These are phyloP conservation scores for Bassia scoparia DNA, from an alignment of 148 eudicot species.

Conservation along the genomic window DNA sequence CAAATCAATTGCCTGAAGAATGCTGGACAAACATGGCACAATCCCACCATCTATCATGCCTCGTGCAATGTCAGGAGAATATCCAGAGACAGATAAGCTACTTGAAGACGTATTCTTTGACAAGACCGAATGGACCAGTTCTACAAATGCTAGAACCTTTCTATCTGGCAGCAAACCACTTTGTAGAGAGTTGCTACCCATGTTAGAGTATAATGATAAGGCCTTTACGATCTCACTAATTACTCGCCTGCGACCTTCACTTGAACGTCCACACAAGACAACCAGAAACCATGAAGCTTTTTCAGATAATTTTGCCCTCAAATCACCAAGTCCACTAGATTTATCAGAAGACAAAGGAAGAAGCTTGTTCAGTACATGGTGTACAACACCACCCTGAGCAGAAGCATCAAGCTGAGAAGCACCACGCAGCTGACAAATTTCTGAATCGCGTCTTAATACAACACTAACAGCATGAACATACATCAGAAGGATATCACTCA, in stretches of 20 bases:
- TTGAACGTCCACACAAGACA: conserved; percentile 91
- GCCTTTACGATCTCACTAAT: conserved; percentile 86
- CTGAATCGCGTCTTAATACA: conserved; percentile 74
- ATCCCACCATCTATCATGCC: conserved; percentile 96
- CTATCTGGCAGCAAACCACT: conserved; percentile 67
- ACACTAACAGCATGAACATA: conserved; percentile 85
- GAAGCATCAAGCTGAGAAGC: conserved; percentile 43
- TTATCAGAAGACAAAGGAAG: conserved; percentile 59
- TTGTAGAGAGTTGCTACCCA: conserved; percentile 48
- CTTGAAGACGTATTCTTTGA: conserved; percentile 81
- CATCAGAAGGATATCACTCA: conserved; percentile 92
- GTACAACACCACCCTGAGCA: conserved; percentile 69
- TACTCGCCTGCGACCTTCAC: conserved; percentile 92
- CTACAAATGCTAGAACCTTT: conserved; percentile 77
- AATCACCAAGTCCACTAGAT: conserved; percentile 60
- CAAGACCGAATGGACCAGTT: conserved; percentile 77
- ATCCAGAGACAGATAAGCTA: conserved; percentile 77
- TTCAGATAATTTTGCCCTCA: conserved; percentile 80
- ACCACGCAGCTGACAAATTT: conserved; percentile 57
- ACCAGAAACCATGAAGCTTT: conserved; percentile 97
- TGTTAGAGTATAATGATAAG: conserved; percentile 45
- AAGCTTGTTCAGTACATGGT: conserved; percentile 77
- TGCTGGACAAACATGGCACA: conserved; percentile 68
- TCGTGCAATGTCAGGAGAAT: conserved; percentile 89
- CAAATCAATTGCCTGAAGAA: conserved; percentile 80